Evolutionary conservation across 805 yeast species (phyloP), one percentile per base, ranked within the genome.

Genomic region (Teunomyces kruisii): DNA sequence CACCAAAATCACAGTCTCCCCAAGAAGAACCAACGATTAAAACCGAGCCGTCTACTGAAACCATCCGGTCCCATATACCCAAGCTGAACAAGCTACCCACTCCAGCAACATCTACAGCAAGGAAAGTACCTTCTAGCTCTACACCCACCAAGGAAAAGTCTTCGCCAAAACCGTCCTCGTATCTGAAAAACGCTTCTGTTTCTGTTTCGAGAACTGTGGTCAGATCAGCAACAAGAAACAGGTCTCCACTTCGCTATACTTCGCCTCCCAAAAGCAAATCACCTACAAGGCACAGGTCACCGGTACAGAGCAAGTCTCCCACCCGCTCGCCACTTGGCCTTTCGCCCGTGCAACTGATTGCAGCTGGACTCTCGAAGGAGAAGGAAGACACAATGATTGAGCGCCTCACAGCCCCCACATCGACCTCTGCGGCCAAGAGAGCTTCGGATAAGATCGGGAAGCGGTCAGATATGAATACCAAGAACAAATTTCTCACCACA

Each of bases 401-500:
- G 39, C 49, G 68, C 33, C 51, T 62, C 22, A 59, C 56, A 54
- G 57, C 60, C 8, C 69, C 72, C 2, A 62, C 72, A 1, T 54
- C 55, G 27, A 48, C 70, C 0, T 62, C 68, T 39, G 61, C 62
- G 9, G 68, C 67, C 9, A 67, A 63, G 42, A 45, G 47, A 9
- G 49, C 38, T n/a, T 30, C 41, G 5, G 32, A 24, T 12, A 42
- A 40, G 30, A 33, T 19, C 9, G 24, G 38, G 30, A 37, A 39
- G 26, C 38, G 38, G 4, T 12, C 9, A 5, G 46, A 47, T 24
- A 39, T 52, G 3, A 46, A 39, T 16, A 52, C 53, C 12, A 66
- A 59, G 47, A 70, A 68, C 46, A 59, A 60, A 44, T 67, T 70
- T 42, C 57, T 69, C 28, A 63, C 72, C 0, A 67, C 73, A 1